phyloP scores from a whole-genome alignment of 1,139 yeast species.

The Candida smagusa region DNA sequence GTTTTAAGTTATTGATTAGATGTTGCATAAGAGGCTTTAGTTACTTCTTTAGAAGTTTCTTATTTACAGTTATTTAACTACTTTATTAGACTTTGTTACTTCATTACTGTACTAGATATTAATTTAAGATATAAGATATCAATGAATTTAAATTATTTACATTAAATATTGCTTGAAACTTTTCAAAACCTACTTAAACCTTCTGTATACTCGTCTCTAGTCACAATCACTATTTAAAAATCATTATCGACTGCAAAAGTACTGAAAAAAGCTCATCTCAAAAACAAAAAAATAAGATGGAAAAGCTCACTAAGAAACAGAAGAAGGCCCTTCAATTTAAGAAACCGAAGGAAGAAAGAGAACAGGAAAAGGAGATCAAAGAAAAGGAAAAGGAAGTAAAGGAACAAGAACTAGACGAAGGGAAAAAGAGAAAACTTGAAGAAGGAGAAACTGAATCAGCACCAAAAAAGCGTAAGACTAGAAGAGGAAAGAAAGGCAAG shows the following conservation, averaged over 20 bases:
- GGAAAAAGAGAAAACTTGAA: slow-evolving; percentile 11
- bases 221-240: too few species aligned
- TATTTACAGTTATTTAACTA: too few species aligned
- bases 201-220: too few species aligned
- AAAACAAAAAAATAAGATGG: slow-evolving; percentile 15
- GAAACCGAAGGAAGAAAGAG: slow-evolving; percentile 38
- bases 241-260: neutral
- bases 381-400: slow-evolving; percentile 16
- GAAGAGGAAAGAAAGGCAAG: slow-evolving; percentile 73
- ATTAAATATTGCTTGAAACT: too few species aligned
- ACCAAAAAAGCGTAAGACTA: slow-evolving; percentile 67
- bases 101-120: too few species aligned
- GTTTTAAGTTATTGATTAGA: too few species aligned
- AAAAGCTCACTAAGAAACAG: slow-evolving; percentile 73
- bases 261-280: neutral
- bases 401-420: slow-evolving; percentile 14
- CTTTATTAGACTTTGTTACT: too few species aligned
- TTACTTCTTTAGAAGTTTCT: too few species aligned
- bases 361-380: slow-evolving; percentile 20
- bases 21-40: too few species aligned
- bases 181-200: too few species aligned
- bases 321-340: slow-evolving; percentile 73
- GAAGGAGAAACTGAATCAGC: slow-evolving; percentile 16
- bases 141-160: too few species aligned
- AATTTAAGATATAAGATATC: too few species aligned